Evolutionary conservation across 257 asterid species (phyloP), one percentile per base, ranked within the genome.

Genomic region (Solanum stenotomum): DNA sequence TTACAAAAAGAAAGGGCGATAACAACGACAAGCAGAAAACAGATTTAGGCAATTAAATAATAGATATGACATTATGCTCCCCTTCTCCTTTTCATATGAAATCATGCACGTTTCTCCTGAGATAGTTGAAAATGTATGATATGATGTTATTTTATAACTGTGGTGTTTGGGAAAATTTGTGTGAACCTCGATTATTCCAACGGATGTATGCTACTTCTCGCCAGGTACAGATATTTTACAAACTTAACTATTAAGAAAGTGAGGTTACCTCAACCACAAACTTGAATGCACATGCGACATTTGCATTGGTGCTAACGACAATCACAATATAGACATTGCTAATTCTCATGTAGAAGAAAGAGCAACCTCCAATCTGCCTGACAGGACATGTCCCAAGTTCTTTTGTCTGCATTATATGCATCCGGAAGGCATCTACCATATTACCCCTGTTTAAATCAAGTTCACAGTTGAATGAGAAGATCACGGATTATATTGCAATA

Each of bases 371-470:
- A 91, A 97, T 97, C 93, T 97, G 99, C 83, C 99, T 95, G 44
- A 97, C 99, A 42, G 99, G 99, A 90, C 99, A 97, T 65, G 98
- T 94, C 37, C 99, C 99, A 87, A 97, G 99, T 91, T 97, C 99
- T 94, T 97, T 97, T 61, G 99, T 96, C 93, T 97, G 99, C 99
- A 97, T 97, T 87, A 97, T 97, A 89, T 97, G 99, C 88, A 88
- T 92, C 79, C 99, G 96, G 87, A 97, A 97, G 88, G 99, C 99
- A 94, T 97, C 99, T 89, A 97, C 99, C 99, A 97, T 97, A 91
- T 97, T 97, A 78, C 99, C 99, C 92, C 99, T 97, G 93, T 82
- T 87, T 4, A 84, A 75, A 90, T 87, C 63, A 86, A n/a, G 70
- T 6, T 82, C 68, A 49, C 29, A 29, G 70, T 31, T 46, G 6